Conservation (phyloP, 2,329 filamentous ascomycete species). For the Talaromyces sp. region DNA sequence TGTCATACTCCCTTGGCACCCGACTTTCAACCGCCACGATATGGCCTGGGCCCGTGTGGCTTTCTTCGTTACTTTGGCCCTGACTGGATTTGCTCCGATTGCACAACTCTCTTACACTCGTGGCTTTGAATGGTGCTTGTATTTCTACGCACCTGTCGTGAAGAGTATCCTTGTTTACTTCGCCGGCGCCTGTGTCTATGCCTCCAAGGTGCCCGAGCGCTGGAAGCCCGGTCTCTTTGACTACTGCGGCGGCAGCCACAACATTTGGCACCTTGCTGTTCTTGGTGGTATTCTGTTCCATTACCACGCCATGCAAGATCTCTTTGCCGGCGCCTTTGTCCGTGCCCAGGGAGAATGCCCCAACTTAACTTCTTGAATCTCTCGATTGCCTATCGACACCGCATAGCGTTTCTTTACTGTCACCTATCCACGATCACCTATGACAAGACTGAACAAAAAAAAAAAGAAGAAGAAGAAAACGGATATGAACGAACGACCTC, state of each 20-base stretch:
- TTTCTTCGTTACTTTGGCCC: conserved; percentile 85
- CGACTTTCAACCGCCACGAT: conserved; percentile 86
- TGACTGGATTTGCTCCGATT: conserved; percentile 87
- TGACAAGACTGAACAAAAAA: neutral
- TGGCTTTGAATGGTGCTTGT: conserved; percentile 76
- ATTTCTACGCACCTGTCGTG: conserved; percentile 84
- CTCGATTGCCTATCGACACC: neutral
- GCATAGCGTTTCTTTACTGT: conserved; percentile 7
- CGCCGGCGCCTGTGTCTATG: conserved; percentile 81
- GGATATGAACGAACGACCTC: neutral
- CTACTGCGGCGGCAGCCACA: conserved; percentile 93
- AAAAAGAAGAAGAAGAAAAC: no score
- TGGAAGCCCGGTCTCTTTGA: conserved; percentile 94
- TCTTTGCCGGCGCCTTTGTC: conserved; percentile 78
- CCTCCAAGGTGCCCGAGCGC: conserved; percentile 86
- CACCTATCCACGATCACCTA: conserved; percentile 12
- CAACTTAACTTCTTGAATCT: conserved; percentile 28
- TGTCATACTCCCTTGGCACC: conserved; percentile 93
- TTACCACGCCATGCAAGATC: conserved; percentile 92
- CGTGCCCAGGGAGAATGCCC: conserved; percentile 60
- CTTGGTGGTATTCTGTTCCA: conserved; percentile 96
- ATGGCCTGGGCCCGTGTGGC: conserved; percentile 91
- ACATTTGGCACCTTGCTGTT: conserved; percentile 95
- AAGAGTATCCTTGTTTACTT: conserved; percentile 89
- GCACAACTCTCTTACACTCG: conserved; percentile 79